Evolutionary conservation across 345 rosid genomes (phyloP).

Genomic region (Alliaria petiolata): DNA sequence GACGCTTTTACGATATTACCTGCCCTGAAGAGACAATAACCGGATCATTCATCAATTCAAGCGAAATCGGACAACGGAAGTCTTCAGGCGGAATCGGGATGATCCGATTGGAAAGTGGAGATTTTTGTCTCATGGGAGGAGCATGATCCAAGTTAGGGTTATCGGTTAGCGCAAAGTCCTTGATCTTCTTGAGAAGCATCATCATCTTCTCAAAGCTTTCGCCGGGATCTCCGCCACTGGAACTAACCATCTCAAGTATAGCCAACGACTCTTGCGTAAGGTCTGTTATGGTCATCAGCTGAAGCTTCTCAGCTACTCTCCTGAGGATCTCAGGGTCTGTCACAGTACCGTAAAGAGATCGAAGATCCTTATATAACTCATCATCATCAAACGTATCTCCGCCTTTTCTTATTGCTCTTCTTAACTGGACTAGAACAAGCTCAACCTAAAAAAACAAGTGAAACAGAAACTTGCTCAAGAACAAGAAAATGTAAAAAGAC

Average conservation of each 20-base stretch:
- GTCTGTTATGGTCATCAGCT: constrained; percentile 61
- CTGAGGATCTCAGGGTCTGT: constrained; percentile 49
- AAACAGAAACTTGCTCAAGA: not conserved
- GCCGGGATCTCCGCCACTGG: constrained; percentile 68
- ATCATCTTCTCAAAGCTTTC: constrained; percentile 80
- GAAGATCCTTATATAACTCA: constrained; percentile 53
- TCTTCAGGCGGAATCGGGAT: constrained; percentile 57
- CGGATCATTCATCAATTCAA: constrained; percentile 95
- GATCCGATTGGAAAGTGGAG: constrained; percentile 41
- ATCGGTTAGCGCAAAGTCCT: constrained; percentile 81
- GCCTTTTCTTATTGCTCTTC: constrained; percentile 67
- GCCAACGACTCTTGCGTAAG: constrained; percentile 85
- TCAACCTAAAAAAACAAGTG: constrained; percentile 51
- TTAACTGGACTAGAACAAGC: constrained; percentile 76
- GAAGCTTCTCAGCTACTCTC: constrained; percentile 68
- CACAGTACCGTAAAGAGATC: constrained; percentile 42
- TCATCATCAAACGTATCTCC: constrained; percentile 48
- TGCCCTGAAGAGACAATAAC: constrained; percentile 96
- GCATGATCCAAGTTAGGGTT: constrained; percentile 44
- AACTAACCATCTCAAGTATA: constrained; percentile 77
- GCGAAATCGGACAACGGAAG: too few species aligned
- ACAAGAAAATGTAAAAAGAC: not conserved
- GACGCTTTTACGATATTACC: constrained; percentile 40
- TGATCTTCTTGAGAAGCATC: constrained; percentile 67
- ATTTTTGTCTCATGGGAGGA: constrained; percentile 37